Conservation (phyloP, 2,329 filamentous ascomycete species). For the Nemania serpens region DNA sequence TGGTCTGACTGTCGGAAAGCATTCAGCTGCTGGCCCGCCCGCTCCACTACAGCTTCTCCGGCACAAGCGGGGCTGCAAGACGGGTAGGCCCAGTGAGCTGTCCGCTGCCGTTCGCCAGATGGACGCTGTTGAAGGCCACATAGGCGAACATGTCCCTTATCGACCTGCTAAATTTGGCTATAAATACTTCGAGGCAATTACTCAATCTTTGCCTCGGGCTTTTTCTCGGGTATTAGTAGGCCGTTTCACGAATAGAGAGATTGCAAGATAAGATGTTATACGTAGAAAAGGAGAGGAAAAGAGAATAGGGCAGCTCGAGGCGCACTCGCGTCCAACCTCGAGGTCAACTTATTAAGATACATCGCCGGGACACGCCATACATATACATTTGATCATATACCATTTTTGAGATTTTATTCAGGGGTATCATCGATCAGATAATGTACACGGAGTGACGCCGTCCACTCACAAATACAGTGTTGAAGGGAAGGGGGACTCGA, state of each 20-base stretch:
- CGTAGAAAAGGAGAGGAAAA: no score
- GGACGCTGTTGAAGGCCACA: no score
- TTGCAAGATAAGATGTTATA: no score
- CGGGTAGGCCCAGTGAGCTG: conserved; percentile 48
- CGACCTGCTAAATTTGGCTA: conserved; percentile 54
- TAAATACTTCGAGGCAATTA: conserved; percentile 49
- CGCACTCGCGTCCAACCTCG: no score
- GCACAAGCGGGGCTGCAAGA: conserved; percentile 51
- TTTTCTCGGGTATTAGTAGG: no score
- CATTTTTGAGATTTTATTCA: no score
- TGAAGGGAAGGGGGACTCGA: background rate
- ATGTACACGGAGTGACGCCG: conserved; percentile 30
- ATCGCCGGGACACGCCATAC: no score
- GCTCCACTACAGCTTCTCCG: conserved; percentile 46
- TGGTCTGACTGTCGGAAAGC: background rate
- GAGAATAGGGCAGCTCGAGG: no score
- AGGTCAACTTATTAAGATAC: no score
- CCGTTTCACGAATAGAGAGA: no score
- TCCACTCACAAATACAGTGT: conserved; percentile 26
- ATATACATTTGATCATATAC: conserved; percentile 9
- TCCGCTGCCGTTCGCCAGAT: conserved; percentile 51
- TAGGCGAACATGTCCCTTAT: conserved; percentile 50
- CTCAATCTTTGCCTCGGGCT: no score
- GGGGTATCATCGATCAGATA: conserved; percentile 36
- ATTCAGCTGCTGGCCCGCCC: conserved; percentile 37